Evolutionary conservation across 345 rosid species (phyloP), one percentile per base, ranked within the genome.

Genomic region (Eucalyptus virginea): DNA sequence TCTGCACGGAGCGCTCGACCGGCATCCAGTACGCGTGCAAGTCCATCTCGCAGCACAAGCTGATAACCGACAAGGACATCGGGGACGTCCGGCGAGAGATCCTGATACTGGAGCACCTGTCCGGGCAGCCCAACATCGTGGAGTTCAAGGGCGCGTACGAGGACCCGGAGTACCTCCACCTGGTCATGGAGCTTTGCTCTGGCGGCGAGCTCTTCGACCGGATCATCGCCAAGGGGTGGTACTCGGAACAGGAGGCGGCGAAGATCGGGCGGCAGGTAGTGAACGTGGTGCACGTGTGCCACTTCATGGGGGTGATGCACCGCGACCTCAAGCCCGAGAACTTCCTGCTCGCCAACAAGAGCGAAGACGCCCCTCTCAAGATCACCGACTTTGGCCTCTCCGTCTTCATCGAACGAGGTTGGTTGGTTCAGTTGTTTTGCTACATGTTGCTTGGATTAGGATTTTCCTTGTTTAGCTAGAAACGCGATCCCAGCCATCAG

Each of bases 321-420:
- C 93, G 98, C 83, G 98, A 98, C 90, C 91, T 98, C 90, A 98
- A 98, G 95, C 99, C 99, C 23, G 99, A 98, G 95, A 96, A 98
- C 90, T 96, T 98, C 95, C 92, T 98, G 93, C 89, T 98, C 72
- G 94, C 91, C 89, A 94, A 91, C 91, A 91, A 88, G 28, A 94
- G 91, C 10, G 92, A 94, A 11, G 90, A 92, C 30, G 93, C 98
- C 80, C 93, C 92, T 2, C 88, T 98, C 30, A 98, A 98, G 92
- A 98, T 97, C 34, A 96, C 95, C 3, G 99, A 95, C 89, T 98
- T 98, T 92, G 99, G 99, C 40, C 95, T 97, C 92, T 97, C 99
- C 81, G 96, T 98, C 87, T 97, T 95, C 96, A 96, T 98, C 26
- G 98, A 98, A 90, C 94, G 91, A 92, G 99, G 99, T 97, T 44